Base-by-base conservation (phyloP, 2,329 filamentous ascomycete species). In the Fusarium sulawesiense region DNA sequence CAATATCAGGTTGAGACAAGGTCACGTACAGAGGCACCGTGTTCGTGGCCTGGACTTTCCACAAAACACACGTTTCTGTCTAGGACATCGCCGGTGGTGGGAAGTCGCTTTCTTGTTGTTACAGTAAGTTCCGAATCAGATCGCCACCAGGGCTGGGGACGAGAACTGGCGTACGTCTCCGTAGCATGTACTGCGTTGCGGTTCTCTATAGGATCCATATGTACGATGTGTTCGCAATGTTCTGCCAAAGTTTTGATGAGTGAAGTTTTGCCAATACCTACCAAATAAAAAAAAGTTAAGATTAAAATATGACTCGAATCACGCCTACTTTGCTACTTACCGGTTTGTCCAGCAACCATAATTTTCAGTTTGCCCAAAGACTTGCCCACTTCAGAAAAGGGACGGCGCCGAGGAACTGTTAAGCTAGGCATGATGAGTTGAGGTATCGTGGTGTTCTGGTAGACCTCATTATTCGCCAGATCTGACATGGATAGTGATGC, bases 401-500 rank as follows among this genome's bases (percentile, higher is more conserved):
- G 94, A 54, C 94, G 87, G 51, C 96, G 89, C 65, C 89, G 92
- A 6, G 96, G 95, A 88, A 99, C 96, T 66, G 89, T 90, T 75
- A 99, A 91, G 76, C 94, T 97, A 7, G 96, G 96, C 96, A 99
- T 99, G 64, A 99, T 93, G n/a, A 99, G 86, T 79, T 98, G 94
- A 25, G 92, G 91, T 42, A 84, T 85, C 66, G 74, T 50, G 46
- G 74, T 53, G 47, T 64, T 46, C 51, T 74, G 60, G 23, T 75
- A 56, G 46, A 74, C 68, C 53, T 48, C 42, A 59, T 57, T 61
- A 47, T 71, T 58, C 34, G 51, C 51, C 60, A 66, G 58, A 56
- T 71, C 44, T 63, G 70, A 54, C 51, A 56, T 57, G 46, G 66
- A 63, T 12, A 70, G 44, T 27, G 64, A 56, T 21, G 49, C 46